Evolutionary conservation across 1,139 yeast genomes (phyloP).

Genomic region (Hansenula anomala): DNA sequence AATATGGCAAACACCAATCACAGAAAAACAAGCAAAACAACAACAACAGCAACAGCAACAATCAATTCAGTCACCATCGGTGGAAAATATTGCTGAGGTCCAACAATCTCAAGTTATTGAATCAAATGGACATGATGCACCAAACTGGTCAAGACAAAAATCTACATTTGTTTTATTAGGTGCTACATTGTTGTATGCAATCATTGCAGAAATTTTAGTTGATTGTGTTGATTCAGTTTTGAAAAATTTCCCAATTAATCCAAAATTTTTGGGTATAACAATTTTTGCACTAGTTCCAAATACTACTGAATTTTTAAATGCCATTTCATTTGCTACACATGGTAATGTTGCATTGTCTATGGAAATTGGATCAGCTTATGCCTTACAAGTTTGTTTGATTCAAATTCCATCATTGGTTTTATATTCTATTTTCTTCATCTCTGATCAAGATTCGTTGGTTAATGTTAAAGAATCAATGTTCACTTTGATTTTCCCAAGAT

Average conservation of each 20-base stretch:
- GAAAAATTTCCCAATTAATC: slow-evolving; percentile 69
- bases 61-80: slow-evolving; percentile 12
- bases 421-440: slow-evolving; percentile 49
- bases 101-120: slow-evolving; percentile 28
- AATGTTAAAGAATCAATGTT: slow-evolving; percentile 50
- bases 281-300: slow-evolving; percentile 95
- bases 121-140: slow-evolving; percentile 87
- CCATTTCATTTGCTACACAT: slow-evolving; percentile 92
- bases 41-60: too few relatives aligned
- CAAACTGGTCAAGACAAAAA: slow-evolving; percentile 90
- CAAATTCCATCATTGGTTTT: slow-evolving; percentile 91
- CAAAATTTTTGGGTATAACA: slow-evolving; percentile 88
- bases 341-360: slow-evolving; percentile 94
- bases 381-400: slow-evolving; percentile 89
- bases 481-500: slow-evolving; percentile 84
- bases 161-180: slow-evolving; percentile 79
- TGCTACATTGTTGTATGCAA: slow-evolving; percentile 84
- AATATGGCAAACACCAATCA: slow-evolving; percentile 79
- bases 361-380: slow-evolving; percentile 98
- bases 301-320: slow-evolving; percentile 94
- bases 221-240: slow-evolving; percentile 91
- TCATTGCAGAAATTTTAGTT: slow-evolving; percentile 92
- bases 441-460: slow-evolving; percentile 12
- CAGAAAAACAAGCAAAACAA: slow-evolving; percentile 21
- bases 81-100: slow-evolving; percentile 13